Percentiles rank a stretch among this genome's conserved stretches.
Evolutionary conservation across 2,329 filamentous ascomycete species (phyloP).

Genomic region (Aspergillus pseudotamarii): DNA sequence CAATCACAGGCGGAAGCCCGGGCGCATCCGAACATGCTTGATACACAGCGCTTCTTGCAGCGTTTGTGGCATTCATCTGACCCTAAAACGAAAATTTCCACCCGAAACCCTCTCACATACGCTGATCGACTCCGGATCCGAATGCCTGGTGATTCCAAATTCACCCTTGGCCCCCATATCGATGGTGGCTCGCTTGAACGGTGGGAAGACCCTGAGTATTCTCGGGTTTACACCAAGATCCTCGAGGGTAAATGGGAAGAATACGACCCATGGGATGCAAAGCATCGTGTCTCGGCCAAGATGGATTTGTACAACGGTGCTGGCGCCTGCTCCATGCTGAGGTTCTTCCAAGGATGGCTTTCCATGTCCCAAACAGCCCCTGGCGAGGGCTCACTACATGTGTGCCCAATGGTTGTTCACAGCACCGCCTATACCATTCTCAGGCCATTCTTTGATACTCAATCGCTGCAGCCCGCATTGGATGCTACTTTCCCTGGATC

Average conservation of each 20-base stretch:
- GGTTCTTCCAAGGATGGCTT: constrained; percentile 90
- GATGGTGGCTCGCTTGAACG: constrained; percentile 75
- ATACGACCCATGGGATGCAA: constrained; percentile 81
- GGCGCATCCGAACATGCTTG: constrained; percentile 65
- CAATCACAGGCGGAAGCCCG: constrained; percentile 68
- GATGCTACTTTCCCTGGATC: constrained; percentile 67
- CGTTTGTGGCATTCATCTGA: constrained; percentile 64
- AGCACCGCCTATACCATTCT: constrained; percentile 80
- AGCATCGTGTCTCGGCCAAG: constrained; percentile 66
- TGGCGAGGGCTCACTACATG: constrained; percentile 75
- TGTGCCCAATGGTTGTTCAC: constrained; percentile 76
- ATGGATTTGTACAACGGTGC: constrained; percentile 79
- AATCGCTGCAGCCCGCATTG: constrained; percentile 45
- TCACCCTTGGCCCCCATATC: constrained; percentile 72
- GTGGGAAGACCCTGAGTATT: constrained; percentile 73
- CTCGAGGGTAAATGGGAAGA: constrained; percentile 76
- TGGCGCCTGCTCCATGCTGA: constrained; percentile 80
- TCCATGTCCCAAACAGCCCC: constrained; percentile 72
- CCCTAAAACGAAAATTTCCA: constrained; percentile 48
- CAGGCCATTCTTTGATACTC: constrained; percentile 75
- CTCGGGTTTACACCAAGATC: constrained; percentile 72
- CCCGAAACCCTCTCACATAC: constrained; percentile 66
- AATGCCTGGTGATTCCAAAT: constrained; percentile 69
- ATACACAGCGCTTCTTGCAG: constrained; percentile 65
- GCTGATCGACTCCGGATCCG: constrained; percentile 73